Percentiles rank a stretch among this genome's conserved stretches.
Evolutionary conservation across 352 stramenopile species (phyloP).

Genomic region (Thraustochytrium sp.): DNA sequence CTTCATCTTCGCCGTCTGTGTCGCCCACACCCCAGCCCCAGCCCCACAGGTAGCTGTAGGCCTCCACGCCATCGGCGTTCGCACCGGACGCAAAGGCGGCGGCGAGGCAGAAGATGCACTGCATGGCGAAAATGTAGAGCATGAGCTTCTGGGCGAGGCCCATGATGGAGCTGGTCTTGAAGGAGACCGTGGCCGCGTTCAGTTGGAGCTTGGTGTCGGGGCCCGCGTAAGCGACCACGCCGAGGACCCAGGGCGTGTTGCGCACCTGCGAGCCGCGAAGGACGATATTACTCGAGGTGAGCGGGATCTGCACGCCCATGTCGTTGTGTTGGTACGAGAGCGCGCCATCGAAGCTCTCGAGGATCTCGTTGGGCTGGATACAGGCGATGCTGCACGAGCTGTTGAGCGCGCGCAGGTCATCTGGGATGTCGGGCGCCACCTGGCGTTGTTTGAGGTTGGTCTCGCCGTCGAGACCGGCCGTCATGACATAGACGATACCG

Average conservation of each 20-base stretch:
- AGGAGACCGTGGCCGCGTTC: neutral
- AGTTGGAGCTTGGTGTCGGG: slow-evolving; percentile 80
- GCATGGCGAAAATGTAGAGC: slow-evolving; percentile 44
- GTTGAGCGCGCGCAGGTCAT: neutral
- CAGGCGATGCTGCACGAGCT: slow-evolving; percentile 58
- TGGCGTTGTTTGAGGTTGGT: slow-evolving; percentile 79
- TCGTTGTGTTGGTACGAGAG: slow-evolving; percentile 66
- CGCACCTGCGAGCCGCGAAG: slow-evolving; percentile 80
- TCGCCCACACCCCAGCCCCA: too few relatives aligned
- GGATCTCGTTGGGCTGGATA: slow-evolving; percentile 70
- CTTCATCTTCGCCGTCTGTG: too few relatives aligned
- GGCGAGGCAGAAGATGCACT: slow-evolving; percentile 19
- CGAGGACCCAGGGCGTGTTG: slow-evolving; percentile 84
- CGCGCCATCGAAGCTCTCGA: slow-evolving; percentile 52
- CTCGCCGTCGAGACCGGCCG: slow-evolving; percentile 84
- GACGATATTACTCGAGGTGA: slow-evolving; percentile 61
- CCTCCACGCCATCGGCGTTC: neutral
- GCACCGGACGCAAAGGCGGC: neutral
- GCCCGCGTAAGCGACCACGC: slow-evolving; percentile 85
- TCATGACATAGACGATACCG: slow-evolving; percentile 80
- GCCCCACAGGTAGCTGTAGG: neutral
- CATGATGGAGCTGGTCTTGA: slow-evolving; percentile 43
- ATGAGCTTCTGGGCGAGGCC: slow-evolving; percentile 30
- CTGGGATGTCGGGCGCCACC: neutral
- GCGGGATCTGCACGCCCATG: slow-evolving; percentile 62